Conservation (phyloP, 129 eudicot species). For the Centaurea solstitialis region DNA sequence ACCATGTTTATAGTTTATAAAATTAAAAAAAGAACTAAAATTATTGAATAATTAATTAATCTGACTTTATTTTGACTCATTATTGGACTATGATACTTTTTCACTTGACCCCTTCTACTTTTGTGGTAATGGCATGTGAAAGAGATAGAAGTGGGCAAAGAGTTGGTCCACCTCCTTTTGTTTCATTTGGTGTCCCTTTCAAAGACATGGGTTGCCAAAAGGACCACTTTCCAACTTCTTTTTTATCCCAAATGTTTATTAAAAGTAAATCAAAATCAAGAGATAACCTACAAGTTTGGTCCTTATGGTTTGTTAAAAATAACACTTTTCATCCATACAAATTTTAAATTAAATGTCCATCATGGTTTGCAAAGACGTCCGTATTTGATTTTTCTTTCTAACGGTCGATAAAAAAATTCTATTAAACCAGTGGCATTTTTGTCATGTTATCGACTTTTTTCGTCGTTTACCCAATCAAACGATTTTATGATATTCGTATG, state of each 20-base stretch:
- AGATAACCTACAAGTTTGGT: no score
- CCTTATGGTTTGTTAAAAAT: no score
- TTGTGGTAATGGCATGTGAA: constrained; percentile 17
- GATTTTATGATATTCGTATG: no score
- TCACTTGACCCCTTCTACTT: constrained; percentile 11
- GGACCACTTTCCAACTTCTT: neutral
- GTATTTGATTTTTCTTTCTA: no score
- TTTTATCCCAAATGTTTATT: neutral
- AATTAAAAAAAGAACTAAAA: neutral
- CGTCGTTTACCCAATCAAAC: no score
- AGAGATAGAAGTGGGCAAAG: neutral
- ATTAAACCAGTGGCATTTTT: no score
- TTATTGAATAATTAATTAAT: neutral
- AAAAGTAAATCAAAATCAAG: neutral
- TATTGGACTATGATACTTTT: neutral
- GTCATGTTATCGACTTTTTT: no score
- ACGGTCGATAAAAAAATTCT: no score
- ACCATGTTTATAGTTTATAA: neutral
- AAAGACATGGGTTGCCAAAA: constrained; percentile 4
- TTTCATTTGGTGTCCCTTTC: constrained; percentile 15
- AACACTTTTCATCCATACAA: no score
- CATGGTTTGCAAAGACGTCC: no score
- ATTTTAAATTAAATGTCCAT: no score
- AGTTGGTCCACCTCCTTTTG: constrained; percentile 23
- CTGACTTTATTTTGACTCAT: neutral